Evolutionary conservation across 805 yeast species (phyloP).

Genomic region (Sugiyamaella chiloensis): DNA sequence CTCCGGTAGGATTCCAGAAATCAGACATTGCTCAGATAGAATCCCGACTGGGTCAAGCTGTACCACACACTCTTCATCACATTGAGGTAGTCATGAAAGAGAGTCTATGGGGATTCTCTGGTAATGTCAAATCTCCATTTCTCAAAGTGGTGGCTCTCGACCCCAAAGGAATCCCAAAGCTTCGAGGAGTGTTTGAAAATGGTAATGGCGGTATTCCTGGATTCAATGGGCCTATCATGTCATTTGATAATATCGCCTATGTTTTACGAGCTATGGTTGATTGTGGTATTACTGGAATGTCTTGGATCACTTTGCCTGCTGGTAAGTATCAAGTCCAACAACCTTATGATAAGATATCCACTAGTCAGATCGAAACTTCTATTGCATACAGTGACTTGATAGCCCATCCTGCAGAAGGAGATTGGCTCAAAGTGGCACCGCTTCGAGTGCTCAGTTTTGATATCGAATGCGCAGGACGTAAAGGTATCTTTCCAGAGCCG

Average conservation of each 20-base stretch:
- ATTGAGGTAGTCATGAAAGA: conserved; percentile 71
- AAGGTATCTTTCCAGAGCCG: conserved; percentile 95
- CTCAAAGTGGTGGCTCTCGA: conserved; percentile 67
- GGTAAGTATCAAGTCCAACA: conserved; percentile 57
- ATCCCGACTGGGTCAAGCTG: conserved; percentile 20
- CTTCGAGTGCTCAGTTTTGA: conserved; percentile 90
- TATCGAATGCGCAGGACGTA: conserved; percentile 97
- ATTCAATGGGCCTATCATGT: conserved; percentile 57
- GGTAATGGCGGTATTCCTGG: conserved; percentile 69
- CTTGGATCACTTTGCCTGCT: conserved; percentile 89
- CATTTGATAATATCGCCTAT: conserved; percentile 89
- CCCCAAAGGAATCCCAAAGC: conserved; percentile 60
- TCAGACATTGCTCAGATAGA: conserved; percentile 42
- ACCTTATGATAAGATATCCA: conserved; percentile 47
- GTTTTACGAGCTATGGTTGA: conserved; percentile 87
- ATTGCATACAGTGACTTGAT: conserved; percentile 66
- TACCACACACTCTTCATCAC: conserved; percentile 56
- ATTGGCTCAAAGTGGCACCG: conserved; percentile 92
- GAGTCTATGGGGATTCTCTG: conserved; percentile 90
- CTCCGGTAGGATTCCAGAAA: conserved; percentile 70
- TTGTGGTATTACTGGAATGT: conserved; percentile 88
- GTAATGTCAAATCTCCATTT: conserved; percentile 73
- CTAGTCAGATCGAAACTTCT: conserved; percentile 80
- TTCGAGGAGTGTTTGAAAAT: conserved; percentile 79
- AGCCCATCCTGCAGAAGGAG: conserved; percentile 87